Percentiles rank a stretch among this genome's conserved stretches.
Evolutionary conservation across 176 grass and related monocot species (phyloP).

Genomic region (Bonia amplexicaulis): DNA sequence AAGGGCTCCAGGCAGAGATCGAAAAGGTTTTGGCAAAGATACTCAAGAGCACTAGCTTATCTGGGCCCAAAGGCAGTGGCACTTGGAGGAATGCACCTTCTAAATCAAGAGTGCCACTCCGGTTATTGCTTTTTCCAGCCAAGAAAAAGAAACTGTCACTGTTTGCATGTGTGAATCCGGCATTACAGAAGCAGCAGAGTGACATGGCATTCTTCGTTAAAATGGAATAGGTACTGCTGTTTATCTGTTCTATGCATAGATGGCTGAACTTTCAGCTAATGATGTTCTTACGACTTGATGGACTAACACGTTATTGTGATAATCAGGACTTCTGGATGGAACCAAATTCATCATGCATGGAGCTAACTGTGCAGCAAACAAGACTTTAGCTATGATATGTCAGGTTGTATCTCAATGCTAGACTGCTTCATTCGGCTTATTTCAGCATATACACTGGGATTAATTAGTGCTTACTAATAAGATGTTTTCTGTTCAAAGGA

Average conservation of each 20-base stretch:
- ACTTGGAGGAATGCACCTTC: slow-evolving; percentile 29
- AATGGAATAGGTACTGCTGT: slow-evolving; percentile 45
- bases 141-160: slow-evolving; percentile 67
- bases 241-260: not conserved
- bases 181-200: slow-evolving; percentile 64
- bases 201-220: slow-evolving; percentile 47
- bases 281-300: not conserved
- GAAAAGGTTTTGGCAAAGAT: slow-evolving; percentile 51
- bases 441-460: not conserved
- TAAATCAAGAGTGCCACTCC: slow-evolving; percentile 58
- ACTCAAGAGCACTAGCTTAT: slow-evolving; percentile 34
- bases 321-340: slow-evolving; percentile 1
- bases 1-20: slow-evolving; percentile 42
- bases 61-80: slow-evolving; percentile 26
- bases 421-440: not conserved
- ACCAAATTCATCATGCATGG: not conserved
- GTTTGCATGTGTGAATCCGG: slow-evolving; percentile 59
- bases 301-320: not conserved
- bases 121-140: slow-evolving; percentile 68
- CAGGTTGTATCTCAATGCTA: not conserved
- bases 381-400: not conserved
- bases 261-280: not conserved
- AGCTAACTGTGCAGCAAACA: not conserved
- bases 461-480: not conserved
- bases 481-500: not conserved